Evolutionary conservation across 192 early-diverging fungal species (phyloP), one percentile per base, ranked within the genome.

Genomic region (Coemansia umbellata): DNA sequence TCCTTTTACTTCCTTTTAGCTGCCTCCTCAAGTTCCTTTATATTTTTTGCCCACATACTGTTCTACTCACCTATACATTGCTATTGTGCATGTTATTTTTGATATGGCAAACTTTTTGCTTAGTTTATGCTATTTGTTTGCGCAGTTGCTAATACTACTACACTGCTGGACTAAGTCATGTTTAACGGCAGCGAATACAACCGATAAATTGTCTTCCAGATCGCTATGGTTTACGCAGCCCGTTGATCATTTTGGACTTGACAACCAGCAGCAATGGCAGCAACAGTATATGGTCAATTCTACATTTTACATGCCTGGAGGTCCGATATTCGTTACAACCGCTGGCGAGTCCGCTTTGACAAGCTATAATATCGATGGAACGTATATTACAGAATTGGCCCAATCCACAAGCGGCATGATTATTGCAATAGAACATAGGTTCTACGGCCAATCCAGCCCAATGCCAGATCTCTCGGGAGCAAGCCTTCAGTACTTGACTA

Each of bases 351-450:
- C 27, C 17, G 23, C 63, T 2, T 21, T 66, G 21, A 47, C 31
- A 37, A 48, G 51, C 47, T 36, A 22, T 14, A 58, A 47, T 17
- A 52, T 63, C 15, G 58, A 66, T 30, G 32, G 26, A 0, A 54
- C 47, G 4, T 56, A 63, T 28, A 14, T 58, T 9, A 52, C 55
- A 9, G 53, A 68, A 23, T 41, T 85, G 23, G 82, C 82, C 0
- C 66, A 79, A 42, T 51, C 52, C 17, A 81, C 78, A 5, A 64
- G 66, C 37, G 85, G 77, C 8, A 47, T 84, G 5, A 42, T 85
- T 0, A 74, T 86, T 8, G 50, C 61, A 1, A 18, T 85, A 10
- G 83, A 88, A 57, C 86, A 85, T 35, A 45, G 85, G 26, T 85
- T 73, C 60, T 85, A 81, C 39, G 84, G 84, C 6, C 56, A 45